phyloP scores from a whole-genome alignment of 2,329 filamentous ascomycete species.

The Apiospora rasikravindrae region DNA sequence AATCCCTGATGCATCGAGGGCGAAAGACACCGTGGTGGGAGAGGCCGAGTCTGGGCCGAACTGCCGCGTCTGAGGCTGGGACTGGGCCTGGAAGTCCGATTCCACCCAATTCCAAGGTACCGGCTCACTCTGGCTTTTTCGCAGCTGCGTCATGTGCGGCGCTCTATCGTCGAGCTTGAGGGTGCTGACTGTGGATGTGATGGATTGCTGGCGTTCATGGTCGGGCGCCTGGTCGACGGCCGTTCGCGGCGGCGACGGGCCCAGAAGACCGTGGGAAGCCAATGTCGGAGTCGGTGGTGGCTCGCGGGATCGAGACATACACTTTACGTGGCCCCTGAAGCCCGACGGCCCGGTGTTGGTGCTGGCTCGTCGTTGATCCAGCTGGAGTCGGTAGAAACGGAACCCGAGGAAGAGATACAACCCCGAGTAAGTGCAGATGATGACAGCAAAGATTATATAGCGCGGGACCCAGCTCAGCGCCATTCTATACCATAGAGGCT shows the following conservation, averaged over 20 bases:
- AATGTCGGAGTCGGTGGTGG: slow-evolving; percentile 33
- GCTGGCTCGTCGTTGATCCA: slow-evolving; percentile 36
- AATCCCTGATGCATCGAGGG: slow-evolving; percentile 2
- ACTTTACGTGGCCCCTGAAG: slow-evolving; percentile 23
- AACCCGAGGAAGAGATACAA: slow-evolving; percentile 72
- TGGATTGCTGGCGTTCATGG: slow-evolving; percentile 32
- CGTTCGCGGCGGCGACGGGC: slow-evolving; percentile 24
- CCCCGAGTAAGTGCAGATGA: slow-evolving; percentile 68
- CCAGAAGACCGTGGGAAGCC: slow-evolving; percentile 32
- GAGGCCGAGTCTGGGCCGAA: background rate
- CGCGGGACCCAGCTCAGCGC: slow-evolving; percentile 76
- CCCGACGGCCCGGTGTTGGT: slow-evolving; percentile 26
- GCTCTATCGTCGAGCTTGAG: slow-evolving; percentile 28
- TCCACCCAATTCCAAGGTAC: slow-evolving; percentile 4
- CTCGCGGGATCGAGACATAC: slow-evolving; percentile 23
- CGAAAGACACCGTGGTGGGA: slow-evolving; percentile 11
- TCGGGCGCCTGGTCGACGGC: slow-evolving; percentile 21
- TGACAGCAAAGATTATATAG: slow-evolving; percentile 69
- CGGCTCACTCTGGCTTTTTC: background rate
- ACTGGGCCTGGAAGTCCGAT: background rate
- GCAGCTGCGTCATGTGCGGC: slow-evolving; percentile 17
- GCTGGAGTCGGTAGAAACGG: slow-evolving; percentile 47
- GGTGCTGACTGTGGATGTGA: slow-evolving; percentile 35
- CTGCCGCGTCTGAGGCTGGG: background rate
- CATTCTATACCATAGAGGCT: slow-evolving; percentile 71